Base-by-base conservation (phyloP, 2,329 filamentous ascomycete species). In the Colletotrichum tropicale region DNA sequence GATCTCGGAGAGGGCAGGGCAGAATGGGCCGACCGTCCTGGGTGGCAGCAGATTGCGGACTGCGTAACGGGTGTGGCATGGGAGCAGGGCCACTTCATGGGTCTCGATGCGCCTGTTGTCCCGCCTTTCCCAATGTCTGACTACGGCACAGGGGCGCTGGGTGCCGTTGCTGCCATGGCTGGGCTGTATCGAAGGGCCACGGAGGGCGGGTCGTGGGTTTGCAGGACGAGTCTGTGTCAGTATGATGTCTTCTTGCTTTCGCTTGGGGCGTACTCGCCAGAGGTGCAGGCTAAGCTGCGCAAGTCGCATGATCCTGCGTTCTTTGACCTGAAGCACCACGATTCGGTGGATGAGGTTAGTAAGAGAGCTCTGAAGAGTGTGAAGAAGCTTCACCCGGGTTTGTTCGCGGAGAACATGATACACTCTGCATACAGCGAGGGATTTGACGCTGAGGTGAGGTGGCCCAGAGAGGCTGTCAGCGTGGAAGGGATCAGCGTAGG, bases 1-100 rank as follows among this genome's bases (percentile, higher is more conserved):
- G 90, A 89, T 28, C 70, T 79, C 30, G 76, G 70, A 52, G 80
- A 78, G 8, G 80, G 80, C 18, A 64, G 70, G 13, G 78, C 78
- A 2, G 89, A 91, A 73, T 93, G 91, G 91, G 87, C 89, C 1
- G 84, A 83, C 32, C 86, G 91, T 15, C 88, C 91, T 13, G 91
- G 91, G 16, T 93, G 91, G 91, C 91, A 92, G 79, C 90, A 92
- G 78, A 92, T 92, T 69, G 91, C 91, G 36, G 91, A 93, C 81
- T 91, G 89, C 71, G 90, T 90, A 71, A 87, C 89, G 7, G 88
- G 88, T 12, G 84, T 89, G 6, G 88, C 88, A 3, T 89, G 87
- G 87, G 85, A 84, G 10, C 89, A 91, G 80, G 89, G 89, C 28
- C 78, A 82, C 36, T 87, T 88, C 73, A 90, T 91, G 89, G 88